Evolutionary conservation across 2,329 filamentous ascomycete species (phyloP).

Genomic region (Massarina eburnea): DNA sequence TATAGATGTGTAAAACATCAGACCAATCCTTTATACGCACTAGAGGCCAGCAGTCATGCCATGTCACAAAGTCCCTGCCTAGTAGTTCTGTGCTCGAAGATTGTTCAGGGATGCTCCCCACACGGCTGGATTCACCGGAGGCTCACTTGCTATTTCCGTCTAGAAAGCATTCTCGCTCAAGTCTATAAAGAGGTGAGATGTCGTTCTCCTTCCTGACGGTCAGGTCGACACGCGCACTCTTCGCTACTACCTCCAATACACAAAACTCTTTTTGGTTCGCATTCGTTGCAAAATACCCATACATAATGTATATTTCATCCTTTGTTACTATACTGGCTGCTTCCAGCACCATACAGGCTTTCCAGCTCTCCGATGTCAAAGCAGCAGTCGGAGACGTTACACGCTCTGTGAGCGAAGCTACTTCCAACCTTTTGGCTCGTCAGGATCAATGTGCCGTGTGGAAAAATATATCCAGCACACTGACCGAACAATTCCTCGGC

Average conservation of each 20-base stretch:
- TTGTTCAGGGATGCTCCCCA: slow-evolving; percentile 11
- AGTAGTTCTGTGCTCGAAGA: slow-evolving; percentile 10
- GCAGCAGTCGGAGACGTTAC: slow-evolving; percentile 16
- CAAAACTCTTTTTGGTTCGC: slow-evolving; percentile 3
- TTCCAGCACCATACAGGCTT: slow-evolving; percentile 26
- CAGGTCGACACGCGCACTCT: slow-evolving; percentile 8
- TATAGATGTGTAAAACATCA: slow-evolving; percentile 12
- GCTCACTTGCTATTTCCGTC: no score
- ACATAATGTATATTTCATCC: slow-evolving; percentile 40
- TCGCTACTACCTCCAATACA: slow-evolving; percentile 10
- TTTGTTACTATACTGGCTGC: slow-evolving; percentile 28
- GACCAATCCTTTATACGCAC: slow-evolving; percentile 9
- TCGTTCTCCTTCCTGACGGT: slow-evolving; percentile 9
- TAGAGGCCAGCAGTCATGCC: slow-evolving; percentile 11
- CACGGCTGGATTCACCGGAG: no score
- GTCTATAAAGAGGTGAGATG: slow-evolving; percentile 22
- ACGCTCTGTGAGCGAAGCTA: slow-evolving; percentile 12
- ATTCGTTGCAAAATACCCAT: slow-evolving; percentile 11
- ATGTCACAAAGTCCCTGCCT: slow-evolving; percentile 14
- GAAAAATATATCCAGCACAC: slow-evolving; percentile 33
- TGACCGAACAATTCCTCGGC: slow-evolving; percentile 35
- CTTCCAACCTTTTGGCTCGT: slow-evolving; percentile 9
- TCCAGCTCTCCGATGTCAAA: slow-evolving; percentile 22
- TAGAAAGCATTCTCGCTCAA: slow-evolving; percentile 7
- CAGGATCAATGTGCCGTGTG: slow-evolving; percentile 21